Conservation (phyloP, 495 filamentous ascomycete genomes). For the Jackrogersella multiformis region DNA sequence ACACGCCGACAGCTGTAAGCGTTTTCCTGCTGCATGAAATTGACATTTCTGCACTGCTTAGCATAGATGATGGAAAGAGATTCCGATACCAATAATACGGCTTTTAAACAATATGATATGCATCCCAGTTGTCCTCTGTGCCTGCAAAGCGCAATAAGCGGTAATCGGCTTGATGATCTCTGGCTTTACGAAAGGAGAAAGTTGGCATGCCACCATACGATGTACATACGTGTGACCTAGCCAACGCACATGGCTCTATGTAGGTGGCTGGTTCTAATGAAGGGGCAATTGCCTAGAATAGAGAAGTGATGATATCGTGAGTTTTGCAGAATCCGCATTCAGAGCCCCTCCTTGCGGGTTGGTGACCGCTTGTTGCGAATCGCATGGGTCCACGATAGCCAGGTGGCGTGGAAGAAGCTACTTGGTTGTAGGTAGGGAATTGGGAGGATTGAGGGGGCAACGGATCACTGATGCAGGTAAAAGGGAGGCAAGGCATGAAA, state of each 20-base stretch:
- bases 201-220: constrained; percentile 4
- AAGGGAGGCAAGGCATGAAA: constrained; percentile 35
- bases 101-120: too few relatives aligned
- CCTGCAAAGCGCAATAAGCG: not conserved
- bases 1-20: not conserved
- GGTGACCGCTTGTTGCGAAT: constrained; percentile 44
- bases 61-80: not conserved
- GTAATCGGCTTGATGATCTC: not conserved
- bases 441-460: constrained; percentile 18
- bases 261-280: constrained; percentile 24
- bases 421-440: constrained; percentile 34
- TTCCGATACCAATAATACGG: not conserved
- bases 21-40: not conserved
- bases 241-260: constrained; percentile 14
- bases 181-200: not conserved
- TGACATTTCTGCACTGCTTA: not conserved
- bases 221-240: constrained; percentile 1
- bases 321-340: constrained; percentile 23
- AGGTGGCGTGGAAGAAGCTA: constrained; percentile 41
- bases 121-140: not conserved
- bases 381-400: constrained; percentile 37
- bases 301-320: constrained; percentile 9
- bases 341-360: constrained; percentile 16
- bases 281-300: constrained; percentile 16
- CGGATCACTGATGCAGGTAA: constrained; percentile 32